Percentiles rank a stretch among this genome's conserved stretches.
Conservation (phyloP, 208 protist genomes). For the Trypanosoma conorhini region DNA sequence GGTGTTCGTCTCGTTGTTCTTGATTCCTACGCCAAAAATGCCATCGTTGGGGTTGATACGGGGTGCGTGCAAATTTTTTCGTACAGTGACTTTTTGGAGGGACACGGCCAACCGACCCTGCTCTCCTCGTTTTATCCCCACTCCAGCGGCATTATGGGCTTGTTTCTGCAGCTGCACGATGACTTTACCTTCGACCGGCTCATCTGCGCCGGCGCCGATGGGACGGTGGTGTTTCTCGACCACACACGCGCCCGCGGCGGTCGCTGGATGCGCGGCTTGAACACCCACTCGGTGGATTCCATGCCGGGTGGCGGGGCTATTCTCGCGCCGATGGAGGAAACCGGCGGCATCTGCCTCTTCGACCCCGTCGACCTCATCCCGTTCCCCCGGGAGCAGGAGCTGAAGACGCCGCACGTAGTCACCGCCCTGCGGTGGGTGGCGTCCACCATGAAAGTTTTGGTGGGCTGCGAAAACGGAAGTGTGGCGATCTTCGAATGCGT, state of each 20-base stretch:
- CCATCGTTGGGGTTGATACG: slow-evolving; percentile 58
- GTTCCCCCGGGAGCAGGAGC: slow-evolving; percentile 5
- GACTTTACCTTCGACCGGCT: slow-evolving; percentile 57
- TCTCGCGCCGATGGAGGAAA: background rate
- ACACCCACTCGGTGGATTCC: slow-evolving; percentile 13
- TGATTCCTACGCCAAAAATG: slow-evolving; percentile 51
- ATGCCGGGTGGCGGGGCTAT: background rate
- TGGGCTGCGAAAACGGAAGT: slow-evolving; percentile 21
- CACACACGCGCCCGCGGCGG: slow-evolving; percentile 23
- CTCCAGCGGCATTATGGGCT: slow-evolving; percentile 42
- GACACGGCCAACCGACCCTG: slow-evolving; percentile 15
- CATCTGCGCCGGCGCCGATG: slow-evolving; percentile 43
- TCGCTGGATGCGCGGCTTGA: slow-evolving; percentile 9
- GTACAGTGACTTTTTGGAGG: slow-evolving; percentile 61
- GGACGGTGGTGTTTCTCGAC: slow-evolving; percentile 40
- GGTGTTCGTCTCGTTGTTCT: slow-evolving; percentile 36
- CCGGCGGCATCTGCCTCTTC: slow-evolving; percentile 15
- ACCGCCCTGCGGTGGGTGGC: slow-evolving; percentile 22
- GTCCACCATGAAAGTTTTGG: slow-evolving; percentile 2
- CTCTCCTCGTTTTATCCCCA: slow-evolving; percentile 38
- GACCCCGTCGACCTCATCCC: slow-evolving; percentile 4
- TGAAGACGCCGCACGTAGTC: slow-evolving; percentile 10
- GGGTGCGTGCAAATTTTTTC: slow-evolving; percentile 51
- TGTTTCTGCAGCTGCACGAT: slow-evolving; percentile 49
- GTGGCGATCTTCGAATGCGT: slow-evolving; percentile 15